Conservation (phyloP, 805 yeast species). For the Yamadazyma laniorum region DNA sequence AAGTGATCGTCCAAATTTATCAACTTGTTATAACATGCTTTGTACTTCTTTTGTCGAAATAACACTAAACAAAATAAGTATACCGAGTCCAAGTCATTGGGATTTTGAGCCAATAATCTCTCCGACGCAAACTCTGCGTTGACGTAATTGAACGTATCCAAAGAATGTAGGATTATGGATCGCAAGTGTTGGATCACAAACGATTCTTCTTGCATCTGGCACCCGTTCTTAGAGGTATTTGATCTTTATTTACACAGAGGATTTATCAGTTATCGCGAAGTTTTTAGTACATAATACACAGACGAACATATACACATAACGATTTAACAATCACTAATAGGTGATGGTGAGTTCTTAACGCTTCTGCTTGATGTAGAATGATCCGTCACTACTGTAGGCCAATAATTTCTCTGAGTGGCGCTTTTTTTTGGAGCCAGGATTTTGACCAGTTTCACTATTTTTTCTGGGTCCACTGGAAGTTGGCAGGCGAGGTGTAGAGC, state of each 20-base stretch:
- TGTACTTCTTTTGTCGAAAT: slow-evolving; percentile 55
- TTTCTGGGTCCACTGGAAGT: slow-evolving; percentile 23
- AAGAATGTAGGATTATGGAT: slow-evolving; percentile 60
- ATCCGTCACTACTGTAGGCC: slow-evolving; percentile 42
- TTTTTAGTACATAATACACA: slow-evolving; percentile 4
- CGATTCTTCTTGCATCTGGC: slow-evolving; percentile 5
- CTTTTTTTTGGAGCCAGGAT: slow-evolving; percentile 10
- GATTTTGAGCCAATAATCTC: slow-evolving; percentile 63
- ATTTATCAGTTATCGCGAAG: slow-evolving; percentile 1
- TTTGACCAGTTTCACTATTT: slow-evolving; percentile 16
- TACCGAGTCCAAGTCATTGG: slow-evolving; percentile 55
- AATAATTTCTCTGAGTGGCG: slow-evolving; percentile 31
- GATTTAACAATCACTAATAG: not conserved
- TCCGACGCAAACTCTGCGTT: slow-evolving; percentile 90
- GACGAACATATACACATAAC: not conserved
- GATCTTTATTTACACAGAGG: not conserved
- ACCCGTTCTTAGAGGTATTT: not conserved
- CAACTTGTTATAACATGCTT: slow-evolving; percentile 55
- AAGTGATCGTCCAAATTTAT: slow-evolving; percentile 44
- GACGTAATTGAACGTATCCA: slow-evolving; percentile 64
- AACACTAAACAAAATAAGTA: slow-evolving; percentile 71
- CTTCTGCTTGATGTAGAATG: slow-evolving; percentile 37
- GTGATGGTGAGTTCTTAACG: too few relatives aligned
- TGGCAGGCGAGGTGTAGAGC: slow-evolving; percentile 21
- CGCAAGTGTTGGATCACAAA: slow-evolving; percentile 43